A percentile compares a stretch with the other conserved stretches of the same genome.
Conservation (phyloP, 2,329 filamentous ascomycete genomes). For the Orbilia ellipsospora region DNA sequence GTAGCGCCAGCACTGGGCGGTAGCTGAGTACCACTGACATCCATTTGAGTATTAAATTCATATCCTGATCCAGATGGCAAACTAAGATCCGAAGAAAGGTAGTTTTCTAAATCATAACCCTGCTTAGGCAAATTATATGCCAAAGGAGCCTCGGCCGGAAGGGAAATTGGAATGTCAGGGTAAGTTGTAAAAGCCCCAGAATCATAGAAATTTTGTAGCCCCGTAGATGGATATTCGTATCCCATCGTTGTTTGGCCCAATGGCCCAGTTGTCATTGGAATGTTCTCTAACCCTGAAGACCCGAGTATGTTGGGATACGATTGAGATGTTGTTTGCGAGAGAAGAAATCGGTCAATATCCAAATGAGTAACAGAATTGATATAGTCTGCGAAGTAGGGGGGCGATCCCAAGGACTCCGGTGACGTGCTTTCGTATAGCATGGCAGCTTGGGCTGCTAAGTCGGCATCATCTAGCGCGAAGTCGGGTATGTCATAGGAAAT, state of each 20-base stretch:
- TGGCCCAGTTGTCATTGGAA: neutral
- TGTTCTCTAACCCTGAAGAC: neutral
- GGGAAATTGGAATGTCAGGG: neutral
- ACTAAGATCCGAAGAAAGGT: too few species aligned
- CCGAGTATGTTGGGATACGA: constrained; percentile 11
- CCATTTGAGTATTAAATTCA: too few species aligned
- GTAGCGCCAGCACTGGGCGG: neutral
- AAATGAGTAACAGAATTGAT: constrained; percentile 12
- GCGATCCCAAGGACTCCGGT: constrained; percentile 26
- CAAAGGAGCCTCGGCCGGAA: neutral
- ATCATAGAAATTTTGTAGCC: neutral
- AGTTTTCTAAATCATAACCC: too few species aligned
- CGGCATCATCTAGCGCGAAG: constrained; percentile 12
- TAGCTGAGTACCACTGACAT: too few species aligned
- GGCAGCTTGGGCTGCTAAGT: neutral
- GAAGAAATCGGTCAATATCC: constrained; percentile 34
- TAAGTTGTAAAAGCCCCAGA: neutral
- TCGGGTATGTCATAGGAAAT: constrained; percentile 13
- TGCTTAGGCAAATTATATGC: too few species aligned
- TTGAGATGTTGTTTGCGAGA: constrained; percentile 11
- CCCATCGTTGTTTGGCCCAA: neutral
- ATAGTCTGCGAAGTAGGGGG: constrained; percentile 13
- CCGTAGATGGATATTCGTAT: neutral
- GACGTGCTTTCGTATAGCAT: constrained; percentile 16
- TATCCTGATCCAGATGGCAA: too few species aligned